Conservation (phyloP, 108 stramenopile species). For the Nitzschia inconspicua region DNA sequence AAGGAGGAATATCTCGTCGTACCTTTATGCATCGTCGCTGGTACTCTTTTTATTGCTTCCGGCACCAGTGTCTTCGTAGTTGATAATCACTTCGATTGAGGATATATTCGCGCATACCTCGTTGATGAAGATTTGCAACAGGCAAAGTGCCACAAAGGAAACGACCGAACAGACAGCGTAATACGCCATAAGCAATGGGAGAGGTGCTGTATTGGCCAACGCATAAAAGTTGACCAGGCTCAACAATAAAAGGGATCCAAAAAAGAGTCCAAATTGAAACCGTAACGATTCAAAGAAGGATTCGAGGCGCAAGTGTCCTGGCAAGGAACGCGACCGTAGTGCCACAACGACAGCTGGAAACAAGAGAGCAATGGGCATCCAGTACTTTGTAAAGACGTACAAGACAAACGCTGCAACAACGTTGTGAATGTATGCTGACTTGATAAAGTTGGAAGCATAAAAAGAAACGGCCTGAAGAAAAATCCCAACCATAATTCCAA, state of each 20-base stretch:
- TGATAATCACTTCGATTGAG: background rate
- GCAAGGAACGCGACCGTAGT: background rate
- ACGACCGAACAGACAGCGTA: background rate
- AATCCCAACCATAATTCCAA: background rate
- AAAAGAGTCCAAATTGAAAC: background rate
- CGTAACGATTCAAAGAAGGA: background rate
- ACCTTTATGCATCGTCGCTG: no score
- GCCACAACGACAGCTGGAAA: background rate
- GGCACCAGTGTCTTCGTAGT: background rate
- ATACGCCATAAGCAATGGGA: background rate
- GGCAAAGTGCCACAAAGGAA: background rate
- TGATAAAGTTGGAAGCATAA: background rate
- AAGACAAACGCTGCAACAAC: background rate
- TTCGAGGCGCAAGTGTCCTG: background rate
- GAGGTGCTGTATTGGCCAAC: background rate
- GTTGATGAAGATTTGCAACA: background rate
- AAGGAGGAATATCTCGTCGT: no score
- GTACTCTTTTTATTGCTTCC: no score
- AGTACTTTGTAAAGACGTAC: background rate
- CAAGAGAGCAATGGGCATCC: background rate
- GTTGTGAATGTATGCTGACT: background rate
- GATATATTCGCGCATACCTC: background rate
- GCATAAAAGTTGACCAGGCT: background rate
- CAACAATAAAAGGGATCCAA: background rate
- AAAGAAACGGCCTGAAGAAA: background rate